A percentile compares a stretch with the other conserved stretches of the same genome.
These are phyloP conservation scores for Emergomyces pasteurianus DNA, from an alignment of 2,329 filamentous ascomycete genomes.

Conservation along the genomic window DNA sequence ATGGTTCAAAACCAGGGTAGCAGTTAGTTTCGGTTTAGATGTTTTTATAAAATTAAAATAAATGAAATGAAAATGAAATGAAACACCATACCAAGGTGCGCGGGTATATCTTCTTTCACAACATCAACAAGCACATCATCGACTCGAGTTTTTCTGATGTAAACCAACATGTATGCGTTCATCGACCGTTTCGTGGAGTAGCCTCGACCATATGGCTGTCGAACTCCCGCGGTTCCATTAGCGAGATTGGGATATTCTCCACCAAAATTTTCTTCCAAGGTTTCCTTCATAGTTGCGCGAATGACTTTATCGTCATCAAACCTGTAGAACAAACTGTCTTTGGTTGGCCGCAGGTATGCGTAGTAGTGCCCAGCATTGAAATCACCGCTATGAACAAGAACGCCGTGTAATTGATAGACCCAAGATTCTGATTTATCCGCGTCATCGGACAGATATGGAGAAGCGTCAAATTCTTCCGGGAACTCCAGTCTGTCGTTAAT, in stretches of 20 bases:
- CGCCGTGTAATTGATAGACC: constrained; percentile 85
- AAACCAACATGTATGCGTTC: constrained; percentile 98
- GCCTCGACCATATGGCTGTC: constrained; percentile 53
- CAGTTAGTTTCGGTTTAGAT: constrained; percentile 5
- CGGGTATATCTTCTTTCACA: constrained; percentile 64
- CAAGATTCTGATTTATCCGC: constrained; percentile 82
- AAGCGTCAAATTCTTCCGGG: constrained; percentile 45
- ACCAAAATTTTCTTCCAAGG: constrained; percentile 91
- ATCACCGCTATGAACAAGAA: constrained; percentile 91
- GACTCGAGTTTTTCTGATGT: constrained; percentile 77
- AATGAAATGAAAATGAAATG: not conserved
- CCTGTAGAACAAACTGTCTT: constrained; percentile 89
- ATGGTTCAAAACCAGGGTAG: constrained; percentile 13
- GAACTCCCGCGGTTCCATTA: constrained; percentile 45
- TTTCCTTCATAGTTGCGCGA: constrained; percentile 81
- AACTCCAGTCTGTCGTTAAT: constrained; percentile 48
- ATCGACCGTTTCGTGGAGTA: constrained; percentile 56
- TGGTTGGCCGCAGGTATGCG: constrained; percentile 85
- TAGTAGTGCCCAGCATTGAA: constrained; percentile 98
- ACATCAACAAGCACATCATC: constrained; percentile 71
- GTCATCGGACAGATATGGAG: constrained; percentile 74
- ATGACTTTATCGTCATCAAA: constrained; percentile 97
- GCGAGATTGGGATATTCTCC: constrained; percentile 58
- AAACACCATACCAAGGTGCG: constrained; percentile 56
- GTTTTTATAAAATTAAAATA: too few relatives aligned